Evolutionary conservation across 306 rosid species (phyloP).

Genomic region (Sophora flavescens): DNA sequence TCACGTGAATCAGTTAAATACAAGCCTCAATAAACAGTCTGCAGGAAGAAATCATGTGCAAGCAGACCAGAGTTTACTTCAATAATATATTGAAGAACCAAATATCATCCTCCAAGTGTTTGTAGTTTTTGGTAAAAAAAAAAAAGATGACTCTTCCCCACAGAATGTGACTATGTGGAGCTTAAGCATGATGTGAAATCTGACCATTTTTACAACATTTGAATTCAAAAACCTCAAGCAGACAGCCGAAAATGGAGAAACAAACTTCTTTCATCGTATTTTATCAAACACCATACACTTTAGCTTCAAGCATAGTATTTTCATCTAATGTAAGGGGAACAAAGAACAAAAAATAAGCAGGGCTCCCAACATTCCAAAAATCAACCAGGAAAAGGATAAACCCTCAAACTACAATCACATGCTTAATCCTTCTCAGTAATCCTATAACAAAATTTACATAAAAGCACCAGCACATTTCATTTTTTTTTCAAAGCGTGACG

Average conservation of each 20-base stretch:
- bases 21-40: background rate
- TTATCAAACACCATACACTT: background rate
- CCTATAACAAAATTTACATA: background rate
- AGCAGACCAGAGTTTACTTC: background rate
- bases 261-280: background rate
- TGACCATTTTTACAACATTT: conserved; percentile 1
- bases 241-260: conserved; percentile 1
- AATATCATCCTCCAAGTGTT: background rate
- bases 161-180: background rate
- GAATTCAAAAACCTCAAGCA: background rate
- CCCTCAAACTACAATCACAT: conserved; percentile 23
- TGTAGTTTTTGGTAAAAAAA: background rate
- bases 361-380: conserved; percentile 9
- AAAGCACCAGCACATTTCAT: conserved; percentile 20
- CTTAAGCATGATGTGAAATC: conserved; percentile 16
- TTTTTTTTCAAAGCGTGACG: background rate
- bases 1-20: conserved; percentile 10
- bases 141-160: background rate
- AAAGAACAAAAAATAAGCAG: conserved; percentile 25
- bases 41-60: conserved; percentile 13
- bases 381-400: conserved; percentile 1
- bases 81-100: conserved; percentile 3
- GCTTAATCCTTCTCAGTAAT: conserved; percentile 24
- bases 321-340: background rate
- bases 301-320: conserved; percentile 8